A percentile compares a stretch with the other conserved stretches of the same genome.
Conservation (phyloP, 2,329 filamentous ascomycete species). For the Amesomyces nigricolor region DNA sequence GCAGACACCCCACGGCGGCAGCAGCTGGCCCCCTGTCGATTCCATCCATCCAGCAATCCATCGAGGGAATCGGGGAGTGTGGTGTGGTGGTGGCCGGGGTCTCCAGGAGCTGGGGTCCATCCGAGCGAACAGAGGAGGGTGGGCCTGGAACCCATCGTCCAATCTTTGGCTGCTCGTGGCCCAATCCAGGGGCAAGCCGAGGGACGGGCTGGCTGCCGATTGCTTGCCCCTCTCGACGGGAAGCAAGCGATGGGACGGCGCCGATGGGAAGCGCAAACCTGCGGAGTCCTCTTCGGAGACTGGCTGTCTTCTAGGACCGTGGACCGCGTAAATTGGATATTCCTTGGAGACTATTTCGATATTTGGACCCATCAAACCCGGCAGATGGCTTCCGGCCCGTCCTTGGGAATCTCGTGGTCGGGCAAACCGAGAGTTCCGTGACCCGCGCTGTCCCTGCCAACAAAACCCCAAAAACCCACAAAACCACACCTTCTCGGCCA, state of each 20-base stretch:
- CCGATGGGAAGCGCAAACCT: too few relatives aligned
- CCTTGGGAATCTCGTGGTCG: background rate
- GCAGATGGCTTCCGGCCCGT: background rate
- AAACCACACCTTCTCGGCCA: too few relatives aligned
- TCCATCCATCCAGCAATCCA: constrained; percentile 5
- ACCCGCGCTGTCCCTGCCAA: background rate
- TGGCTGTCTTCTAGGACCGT: too few relatives aligned
- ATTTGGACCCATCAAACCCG: too few relatives aligned
- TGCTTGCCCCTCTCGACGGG: background rate
- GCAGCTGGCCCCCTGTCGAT: constrained; percentile 4
- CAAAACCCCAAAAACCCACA: too few relatives aligned
- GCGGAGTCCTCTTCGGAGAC: too few relatives aligned
- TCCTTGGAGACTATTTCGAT: too few relatives aligned
- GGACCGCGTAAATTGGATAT: too few relatives aligned
- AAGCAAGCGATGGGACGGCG: too few relatives aligned
- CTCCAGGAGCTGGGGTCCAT: constrained; percentile 5
- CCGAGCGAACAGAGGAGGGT: background rate
- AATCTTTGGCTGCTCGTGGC: constrained; percentile 1
- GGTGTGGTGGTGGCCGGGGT: constrained; percentile 1
- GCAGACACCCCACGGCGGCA: constrained; percentile 10
- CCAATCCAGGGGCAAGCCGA: constrained; percentile 1
- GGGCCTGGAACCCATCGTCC: constrained; percentile 15
- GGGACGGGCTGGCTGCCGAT: constrained; percentile 1
- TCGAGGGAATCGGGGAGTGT: constrained; percentile 2
- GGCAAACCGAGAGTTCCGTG: constrained; percentile 2